Percentiles rank a stretch among this genome's conserved stretches.
These are phyloP conservation scores for Neurospora sp. DNA, from an alignment of 495 filamentous ascomycete genomes.

Conservation along the genomic window DNA sequence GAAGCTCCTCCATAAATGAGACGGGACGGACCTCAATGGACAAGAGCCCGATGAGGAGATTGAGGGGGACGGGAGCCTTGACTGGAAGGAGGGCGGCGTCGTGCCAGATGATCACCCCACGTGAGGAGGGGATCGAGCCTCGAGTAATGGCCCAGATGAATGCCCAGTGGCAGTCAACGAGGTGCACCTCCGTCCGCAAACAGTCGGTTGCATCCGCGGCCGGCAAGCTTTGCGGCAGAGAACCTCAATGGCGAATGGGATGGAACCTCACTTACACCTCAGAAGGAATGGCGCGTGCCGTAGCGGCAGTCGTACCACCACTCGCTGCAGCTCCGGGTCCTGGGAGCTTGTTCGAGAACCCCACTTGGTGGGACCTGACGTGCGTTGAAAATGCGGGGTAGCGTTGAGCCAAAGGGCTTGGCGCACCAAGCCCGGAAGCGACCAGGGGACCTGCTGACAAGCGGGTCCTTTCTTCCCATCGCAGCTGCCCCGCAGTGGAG, in stretches of 20 bases:
- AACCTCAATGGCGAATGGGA: background rate
- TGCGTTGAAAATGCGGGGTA: slow-evolving; percentile 10
- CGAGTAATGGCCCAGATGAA: background rate
- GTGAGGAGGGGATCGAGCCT: background rate
- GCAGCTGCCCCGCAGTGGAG: background rate
- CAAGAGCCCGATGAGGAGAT: background rate
- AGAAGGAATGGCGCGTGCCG: background rate
- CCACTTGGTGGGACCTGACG: background rate
- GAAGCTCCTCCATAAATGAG: background rate
- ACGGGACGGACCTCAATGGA: background rate
- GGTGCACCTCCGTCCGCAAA: background rate
- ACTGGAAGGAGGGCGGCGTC: background rate
- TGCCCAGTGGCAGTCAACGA: background rate
- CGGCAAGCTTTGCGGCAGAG: background rate
- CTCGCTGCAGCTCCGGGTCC: background rate
- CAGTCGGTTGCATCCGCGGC: background rate
- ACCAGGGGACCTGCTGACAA: background rate
- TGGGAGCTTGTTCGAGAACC: background rate
- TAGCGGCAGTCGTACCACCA: background rate
- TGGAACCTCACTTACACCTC: background rate
- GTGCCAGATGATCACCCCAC: background rate
- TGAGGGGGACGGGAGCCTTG: background rate
- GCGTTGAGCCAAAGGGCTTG: background rate
- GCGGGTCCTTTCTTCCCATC: background rate
- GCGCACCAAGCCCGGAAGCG: background rate